Evolutionary conservation across 345 rosid genomes (phyloP).

Genomic region (Eucalyptus sp.): DNA sequence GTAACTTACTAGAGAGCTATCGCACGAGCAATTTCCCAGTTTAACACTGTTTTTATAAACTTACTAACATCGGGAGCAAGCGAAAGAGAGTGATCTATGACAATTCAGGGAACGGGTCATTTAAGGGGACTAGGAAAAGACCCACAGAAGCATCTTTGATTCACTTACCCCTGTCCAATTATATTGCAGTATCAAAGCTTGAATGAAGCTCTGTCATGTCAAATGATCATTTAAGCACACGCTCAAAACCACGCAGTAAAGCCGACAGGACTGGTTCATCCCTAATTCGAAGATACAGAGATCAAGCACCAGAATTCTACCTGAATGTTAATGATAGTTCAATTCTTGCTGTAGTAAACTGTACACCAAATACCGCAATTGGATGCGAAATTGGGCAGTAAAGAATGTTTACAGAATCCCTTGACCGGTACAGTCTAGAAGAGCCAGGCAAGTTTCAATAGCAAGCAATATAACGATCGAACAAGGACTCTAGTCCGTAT

Average conservation of each 20-base stretch:
- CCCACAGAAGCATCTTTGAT: not conserved
- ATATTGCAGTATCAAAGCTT: not conserved
- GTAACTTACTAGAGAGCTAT: not conserved
- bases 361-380: not conserved
- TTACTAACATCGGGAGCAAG: not conserved
- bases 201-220: not conserved
- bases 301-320: not conserved
- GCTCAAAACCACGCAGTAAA: not conserved
- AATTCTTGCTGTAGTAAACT: not conserved
- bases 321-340: not conserved
- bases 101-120: not conserved
- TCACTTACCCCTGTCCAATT: not conserved
- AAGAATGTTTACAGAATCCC: not conserved
- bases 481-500: not conserved
- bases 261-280: not conserved
- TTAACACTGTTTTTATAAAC: not conserved
- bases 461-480: fast-evolving
- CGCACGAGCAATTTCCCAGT: not conserved
- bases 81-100: not conserved
- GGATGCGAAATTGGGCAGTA: not conserved
- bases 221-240: not conserved
- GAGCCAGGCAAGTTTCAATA: not conserved
- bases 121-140: not conserved
- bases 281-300: not conserved
- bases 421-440: not conserved